Evolutionary conservation across 2,329 filamentous ascomycete genomes (phyloP), one percentile per base, ranked within the genome.

Genomic region (Exophiala spinifera): DNA sequence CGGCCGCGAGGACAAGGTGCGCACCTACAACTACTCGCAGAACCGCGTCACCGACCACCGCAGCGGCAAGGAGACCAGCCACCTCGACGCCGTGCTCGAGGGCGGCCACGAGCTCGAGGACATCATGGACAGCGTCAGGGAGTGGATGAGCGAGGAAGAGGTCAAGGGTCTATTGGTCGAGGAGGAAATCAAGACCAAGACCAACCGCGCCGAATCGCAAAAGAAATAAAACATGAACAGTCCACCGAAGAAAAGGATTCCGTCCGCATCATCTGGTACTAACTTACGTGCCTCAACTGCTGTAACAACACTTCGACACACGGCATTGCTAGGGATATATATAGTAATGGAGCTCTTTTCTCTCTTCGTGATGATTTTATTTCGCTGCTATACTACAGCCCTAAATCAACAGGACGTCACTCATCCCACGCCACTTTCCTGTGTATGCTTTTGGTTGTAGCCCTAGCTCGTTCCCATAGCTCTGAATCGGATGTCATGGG

Each of bases 1-100:
- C 74, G 94, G 91, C 4, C 81, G 94, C 39, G 89, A 89, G 44
- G 91, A 97, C 74, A 99, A 99, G 76, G 87, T 99, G 55, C 79
- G 91, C 57, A 96, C 91, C 0, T 96, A 96, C 71, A 96, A 96
- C 70, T 88, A 77, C 70, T 76, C 77, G 3, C 84, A 89, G 70
- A 85, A 91, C 70, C 79, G 91, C 40, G 91, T 94, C 62, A 95
- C 91, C 1, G 91, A 96, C 66, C 91, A 96, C 72, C 79, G 91
- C 37, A 89, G 87, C 64, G 89, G 88, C 0, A 69, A 88, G 36
- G 91, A 91, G 52, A 79, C 91, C 13, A 85, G 92, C 67, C 89
- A 91, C 67, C 73, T 96, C 57, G 85, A 89, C 47, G 82, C 87
- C 65, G 86, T 96, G n/a, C 77, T 96, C 50, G 81, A 79, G 45